Conservation (phyloP, 768 basidiomycete species). For the Boletellus ananas region DNA sequence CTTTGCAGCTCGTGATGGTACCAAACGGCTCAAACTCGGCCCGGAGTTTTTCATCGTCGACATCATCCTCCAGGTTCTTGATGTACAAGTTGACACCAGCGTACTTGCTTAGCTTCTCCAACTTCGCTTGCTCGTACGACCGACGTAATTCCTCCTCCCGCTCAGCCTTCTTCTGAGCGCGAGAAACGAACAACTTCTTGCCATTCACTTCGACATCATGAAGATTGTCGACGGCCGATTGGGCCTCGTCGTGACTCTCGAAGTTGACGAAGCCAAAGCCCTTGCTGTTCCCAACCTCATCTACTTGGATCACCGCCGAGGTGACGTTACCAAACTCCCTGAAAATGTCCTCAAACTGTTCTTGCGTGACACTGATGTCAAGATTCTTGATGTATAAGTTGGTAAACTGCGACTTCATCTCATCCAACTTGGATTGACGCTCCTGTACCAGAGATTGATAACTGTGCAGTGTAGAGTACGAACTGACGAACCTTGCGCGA, state of each 20-base stretch:
- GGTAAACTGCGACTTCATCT: constrained; percentile 96
- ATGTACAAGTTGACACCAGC: constrained; percentile 99
- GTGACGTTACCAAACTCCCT: constrained; percentile 75
- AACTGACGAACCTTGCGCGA: constrained; percentile 74
- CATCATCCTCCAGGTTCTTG: constrained; percentile 98
- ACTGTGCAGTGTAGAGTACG: too few species aligned
- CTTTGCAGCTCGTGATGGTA: constrained; percentile 96
- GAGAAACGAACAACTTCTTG: constrained; percentile 89
- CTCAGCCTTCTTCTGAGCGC: constrained; percentile 98
- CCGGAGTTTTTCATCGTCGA: constrained; percentile 96
- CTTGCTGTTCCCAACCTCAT: constrained; percentile 89
- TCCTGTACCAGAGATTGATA: constrained; percentile 49
- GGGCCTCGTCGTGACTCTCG: constrained; percentile 88
- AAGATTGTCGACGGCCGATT: constrained; percentile 81
- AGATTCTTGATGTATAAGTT: constrained; percentile 99
- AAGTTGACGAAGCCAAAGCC: constrained; percentile 99
- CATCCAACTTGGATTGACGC: constrained; percentile 96
- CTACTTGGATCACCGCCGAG: constrained; percentile 78
- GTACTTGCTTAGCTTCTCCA: constrained; percentile 97
- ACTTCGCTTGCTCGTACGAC: constrained; percentile 91
- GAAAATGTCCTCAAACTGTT: constrained; percentile 86
- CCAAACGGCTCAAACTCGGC: constrained; percentile 96
- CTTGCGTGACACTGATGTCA: constrained; percentile 75
- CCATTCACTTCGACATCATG: constrained; percentile 83
- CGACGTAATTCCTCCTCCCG: constrained; percentile 94